Evolutionary conservation across 75 land plant species (phyloP), one percentile per base, ranked within the genome.

Genomic region (Selaginella moellendorffii): DNA sequence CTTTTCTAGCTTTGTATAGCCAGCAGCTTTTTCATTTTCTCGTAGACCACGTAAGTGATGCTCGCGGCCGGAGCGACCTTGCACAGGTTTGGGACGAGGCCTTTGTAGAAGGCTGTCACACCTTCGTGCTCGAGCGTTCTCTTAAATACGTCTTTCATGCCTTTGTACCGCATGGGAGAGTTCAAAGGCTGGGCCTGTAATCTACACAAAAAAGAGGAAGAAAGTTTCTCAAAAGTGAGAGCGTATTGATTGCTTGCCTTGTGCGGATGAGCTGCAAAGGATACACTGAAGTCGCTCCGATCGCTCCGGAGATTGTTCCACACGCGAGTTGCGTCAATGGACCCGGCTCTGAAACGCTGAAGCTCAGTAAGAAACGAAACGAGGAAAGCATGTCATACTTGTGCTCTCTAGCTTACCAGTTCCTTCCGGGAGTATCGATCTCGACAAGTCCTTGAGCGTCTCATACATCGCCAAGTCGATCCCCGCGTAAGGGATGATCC

Each of bases 281-380:
- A 68, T 90, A 90, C 28, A 90, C 96, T 78, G 84, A 86, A 18
- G 96, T 78, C 31, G 96, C 96, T 67, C 96, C 96, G 67, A 86
- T 66, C 53, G 92, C 83, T 68, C 96, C 96, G 0, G 92, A 86
- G 1, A 87, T 62, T 24, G 83, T 87, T 54, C 96, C 96, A 76
- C 85, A 86, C 23, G 80, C 82, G 24, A 87, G 62, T 66, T 83
- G 85, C 64, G 79, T 69, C 67, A 86, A 66, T 2, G 96, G 83
- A 29, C 96, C 96, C 64, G 92, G 92, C 29, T 84, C 92, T 90
- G 62, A 61, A 68, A 0, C 46, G 14, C 46, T 36, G 46, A 36
- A 36, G 5, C 46, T 36, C 46, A 36, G 46, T 36, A 36, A 36
- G 14, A 65, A 27, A 30, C 51, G 23, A 12, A 71, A 23, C 30